Conservation (phyloP, 768 basidiomycete genomes). For the Tephrocybe sp. region DNA sequence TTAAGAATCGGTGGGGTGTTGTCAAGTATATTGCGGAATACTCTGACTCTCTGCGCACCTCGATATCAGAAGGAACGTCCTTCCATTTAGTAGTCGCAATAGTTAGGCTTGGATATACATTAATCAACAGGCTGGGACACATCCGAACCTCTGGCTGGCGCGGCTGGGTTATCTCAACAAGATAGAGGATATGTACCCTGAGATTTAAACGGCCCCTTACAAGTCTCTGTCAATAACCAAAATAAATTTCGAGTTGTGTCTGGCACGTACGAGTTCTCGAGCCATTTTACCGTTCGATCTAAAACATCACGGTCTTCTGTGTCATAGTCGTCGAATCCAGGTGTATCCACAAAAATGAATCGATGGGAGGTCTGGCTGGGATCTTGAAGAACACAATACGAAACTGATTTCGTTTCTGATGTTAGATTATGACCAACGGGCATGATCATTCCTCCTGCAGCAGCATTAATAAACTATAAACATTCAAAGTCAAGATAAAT, state of each 20-base stretch:
- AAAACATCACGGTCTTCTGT: background rate
- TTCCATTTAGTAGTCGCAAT: slow-evolving; percentile 1
- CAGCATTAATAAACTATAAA: background rate
- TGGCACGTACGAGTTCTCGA: background rate
- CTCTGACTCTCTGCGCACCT: background rate
- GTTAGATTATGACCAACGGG: background rate
- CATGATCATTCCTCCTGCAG: background rate
- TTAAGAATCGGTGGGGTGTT: background rate
- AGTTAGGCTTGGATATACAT: background rate
- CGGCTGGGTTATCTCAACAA: background rate
- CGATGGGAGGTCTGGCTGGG: background rate
- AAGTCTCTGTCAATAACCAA: background rate
- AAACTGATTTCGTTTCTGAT: background rate
- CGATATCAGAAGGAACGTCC: background rate
- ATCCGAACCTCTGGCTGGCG: background rate
- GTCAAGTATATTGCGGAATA: background rate
- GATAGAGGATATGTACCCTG: background rate
- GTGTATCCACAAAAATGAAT: slow-evolving; percentile 2
- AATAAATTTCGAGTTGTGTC: background rate
- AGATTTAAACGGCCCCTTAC: background rate
- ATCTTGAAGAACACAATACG: background rate
- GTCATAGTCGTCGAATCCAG: slow-evolving; percentile 2
- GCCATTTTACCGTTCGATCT: background rate
- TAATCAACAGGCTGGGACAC: background rate
- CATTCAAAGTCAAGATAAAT: background rate